Evolutionary conservation across 2,329 filamentous ascomycete genomes (phyloP), one percentile per base, ranked within the genome.

Genomic region (Fusarium anthophilum): DNA sequence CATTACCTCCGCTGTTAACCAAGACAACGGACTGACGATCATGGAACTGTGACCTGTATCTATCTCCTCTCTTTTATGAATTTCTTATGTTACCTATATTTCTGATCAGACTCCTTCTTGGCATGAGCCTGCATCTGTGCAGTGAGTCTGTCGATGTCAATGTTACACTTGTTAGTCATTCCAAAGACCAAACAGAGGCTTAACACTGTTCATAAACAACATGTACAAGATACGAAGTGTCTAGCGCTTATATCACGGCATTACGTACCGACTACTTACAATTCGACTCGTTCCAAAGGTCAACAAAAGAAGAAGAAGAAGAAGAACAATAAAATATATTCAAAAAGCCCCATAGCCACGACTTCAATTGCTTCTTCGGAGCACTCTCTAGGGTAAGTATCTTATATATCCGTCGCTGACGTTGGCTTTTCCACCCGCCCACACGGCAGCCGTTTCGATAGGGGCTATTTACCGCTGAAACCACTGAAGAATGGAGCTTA

Each of bases 391-490:
- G 68, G 68, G 68, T 70, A 69, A 47, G 56, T 14, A 35, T 15
- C 32, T 8, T 35, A 12, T 22, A 28, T 53, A 30, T 50, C 30
- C 17, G 28, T 28, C 18, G 20, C 55, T 28, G n/a, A 62, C 24
- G 18, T 30, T 26, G 15, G 24, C 44, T 11, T 54, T 55, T 24
- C 37, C 28, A 37, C 28, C 26, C 9, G 13, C 12, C 55, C 41
- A 37, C 26, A 44, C 48, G 53, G 41, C 51, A 54, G n/a, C 20
- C 43, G 38, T 39, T 64, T 63, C 22, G 44, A 70, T 63, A 66
- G 61, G 50, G 66, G 55, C 45, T 50, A 47, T 47, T 44, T 70
- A 48, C 53, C 44, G 57, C 67, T 63, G 51, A 59, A 63, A 54
- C 53, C 51, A 47, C 69, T 69, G 43, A 20, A 44, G 32, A 50